Evolutionary conservation across 306 rosid species (phyloP), one percentile per base, ranked within the genome.

Genomic region (Hippophae gyantsensis): DNA sequence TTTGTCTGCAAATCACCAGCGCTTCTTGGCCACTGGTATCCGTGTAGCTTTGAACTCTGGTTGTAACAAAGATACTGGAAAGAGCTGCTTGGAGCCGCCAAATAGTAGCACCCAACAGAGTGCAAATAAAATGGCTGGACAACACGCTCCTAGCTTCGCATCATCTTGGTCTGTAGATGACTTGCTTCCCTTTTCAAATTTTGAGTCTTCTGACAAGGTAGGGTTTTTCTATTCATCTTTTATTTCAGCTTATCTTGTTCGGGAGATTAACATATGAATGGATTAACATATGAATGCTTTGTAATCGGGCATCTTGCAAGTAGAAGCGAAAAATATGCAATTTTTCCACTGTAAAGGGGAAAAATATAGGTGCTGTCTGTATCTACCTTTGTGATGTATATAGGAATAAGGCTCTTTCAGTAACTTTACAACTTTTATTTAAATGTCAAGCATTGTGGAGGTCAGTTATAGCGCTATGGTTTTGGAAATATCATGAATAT

Each of bases 11-110:
- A 85, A 85, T 74, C 99, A 92, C 71, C 99, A 88, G 81, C 86
- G 99, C 41, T 82, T 85, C 70, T 89, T 92, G 14, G 94, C 99
- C n/a, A 88, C 99, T 6, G 96, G 99, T 66, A 88, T 88, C 60
- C 62, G 81, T 6, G 93, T 92, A 67, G 99, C 96, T 26, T 59
- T 82, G 73, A 78, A 64, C 61, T 81, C 86, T 25, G 63, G 74
- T 62, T 87, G 95, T 64, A 5, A 71, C 59, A 83, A 85, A 63
- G 92, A 79, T 26, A 57, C 74, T 9, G 82, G 78, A 55, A 77
- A 73, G 54, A 62, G 58, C 58, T 70, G 54, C 53, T 59, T 66
- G 48, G 96, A 90, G 84, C 98, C 98, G 26, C 84, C 95, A 6
- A 68, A 73, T 75, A 78, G 66, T 3, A 74, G 61, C 51, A 56